These are phyloP conservation scores for Saccharomyces paradoxus DNA, from an alignment of 805 yeast species.

Conservation along the genomic window DNA sequence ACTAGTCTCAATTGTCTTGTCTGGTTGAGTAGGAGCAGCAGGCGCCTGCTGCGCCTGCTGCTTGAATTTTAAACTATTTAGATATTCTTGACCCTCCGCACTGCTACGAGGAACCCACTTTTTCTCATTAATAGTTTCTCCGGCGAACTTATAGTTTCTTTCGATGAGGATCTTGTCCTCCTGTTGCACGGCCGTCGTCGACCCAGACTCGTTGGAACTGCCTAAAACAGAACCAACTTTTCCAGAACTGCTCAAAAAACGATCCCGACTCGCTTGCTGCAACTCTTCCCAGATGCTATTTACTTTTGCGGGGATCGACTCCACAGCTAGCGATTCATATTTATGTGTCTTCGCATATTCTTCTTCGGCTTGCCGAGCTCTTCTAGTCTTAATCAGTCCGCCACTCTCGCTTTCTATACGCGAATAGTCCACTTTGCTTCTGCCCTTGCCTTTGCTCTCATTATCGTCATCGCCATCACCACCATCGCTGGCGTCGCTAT, in stretches of 20 bases:
- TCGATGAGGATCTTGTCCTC: conserved; percentile 60
- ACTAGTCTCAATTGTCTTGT: conserved; percentile 9
- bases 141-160: conserved; percentile 82
- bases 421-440: conserved; percentile 33
- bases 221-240: conserved; percentile 22
- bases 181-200: neutral
- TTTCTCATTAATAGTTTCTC: conserved; percentile 67
- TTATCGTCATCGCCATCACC: conserved; percentile 34
- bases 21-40: neutral
- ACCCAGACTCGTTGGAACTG: conserved; percentile 6
- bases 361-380: conserved; percentile 45
- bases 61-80: conserved; percentile 44
- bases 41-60: conserved; percentile 14
- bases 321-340: conserved; percentile 24
- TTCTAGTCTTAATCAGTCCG: conserved; percentile 65
- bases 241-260: conserved; percentile 15
- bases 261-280: conserved; percentile 30
- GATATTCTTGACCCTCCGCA: conserved; percentile 80
- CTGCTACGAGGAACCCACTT: conserved; percentile 69
- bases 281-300: conserved; percentile 49
- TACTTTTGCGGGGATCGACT: conserved; percentile 34
- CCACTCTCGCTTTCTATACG: conserved; percentile 48
- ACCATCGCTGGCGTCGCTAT: conserved; percentile 15
- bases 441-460: conserved; percentile 24
- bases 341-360: conserved; percentile 21